Evolutionary conservation across 208 protist species (phyloP), one percentile per base, ranked within the genome.

Genomic region (Leptomonas pyrrhocoris): DNA sequence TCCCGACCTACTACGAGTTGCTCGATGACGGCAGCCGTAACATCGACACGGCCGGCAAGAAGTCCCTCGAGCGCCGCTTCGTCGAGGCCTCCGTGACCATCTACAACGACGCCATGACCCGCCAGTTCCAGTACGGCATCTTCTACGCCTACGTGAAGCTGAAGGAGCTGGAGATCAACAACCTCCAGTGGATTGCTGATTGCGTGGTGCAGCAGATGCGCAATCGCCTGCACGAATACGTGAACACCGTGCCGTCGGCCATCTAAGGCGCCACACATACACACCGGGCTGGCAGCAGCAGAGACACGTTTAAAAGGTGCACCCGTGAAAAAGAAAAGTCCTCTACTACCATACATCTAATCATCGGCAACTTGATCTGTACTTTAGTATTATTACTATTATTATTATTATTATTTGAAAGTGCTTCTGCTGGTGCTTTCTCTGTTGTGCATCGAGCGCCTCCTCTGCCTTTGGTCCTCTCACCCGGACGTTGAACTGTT

Each of bases 71-170:
- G 74, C 86, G 79, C n/a, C 75, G 84, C 12, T 96, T 98, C 70
- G 87, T 95, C n/a, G 89, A 97, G 62, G 55, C 77, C 64, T 85
- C 88, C 12, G 92, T 98, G 15, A 60, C 79, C 16, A 57, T 97
- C 45, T 96, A 97, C 78, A 95, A 79, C 40, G 81, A 90, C 55
- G 87, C 92, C 11, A 84, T 98, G 76, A 86, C 85, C 25, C 83
- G 90, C 15, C 90, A 95, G 84, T 98, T 96, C 64, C 93, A 97
- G 77, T 98, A 95, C 81, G 93, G 93, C 63, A 75, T 92, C 23
- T 98, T 96, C 65, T 98, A 98, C 74, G 88, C 95, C 30, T 98
- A 93, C 73, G 82, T 96, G 54, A 97, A 97, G 77, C 83, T 98
- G 64, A 96, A 94, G 80, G 95, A 97, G 77, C 74, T 96, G 66